A percentile compares a stretch with the other conserved stretches of the same genome.
These are phyloP conservation scores for Haberlea rhodopensis DNA, from an alignment of 257 asterid species.

Conservation along the genomic window DNA sequence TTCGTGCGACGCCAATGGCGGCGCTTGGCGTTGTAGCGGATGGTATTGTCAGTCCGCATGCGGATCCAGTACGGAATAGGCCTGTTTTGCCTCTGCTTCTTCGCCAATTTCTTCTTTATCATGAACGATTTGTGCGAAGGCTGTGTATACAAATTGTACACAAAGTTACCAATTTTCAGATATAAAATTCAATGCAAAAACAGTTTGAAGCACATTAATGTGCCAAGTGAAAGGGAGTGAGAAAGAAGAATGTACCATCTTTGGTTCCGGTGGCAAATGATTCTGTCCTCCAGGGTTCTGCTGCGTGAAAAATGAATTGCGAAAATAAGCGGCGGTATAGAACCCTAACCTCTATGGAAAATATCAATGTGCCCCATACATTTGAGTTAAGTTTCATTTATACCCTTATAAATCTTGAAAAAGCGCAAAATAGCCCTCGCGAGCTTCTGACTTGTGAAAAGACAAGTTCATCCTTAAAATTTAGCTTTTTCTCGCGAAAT, in stretches of 20 bases:
- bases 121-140: constrained; percentile 83
- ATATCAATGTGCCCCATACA: neutral
- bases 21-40: constrained; percentile 91
- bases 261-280: constrained; percentile 21
- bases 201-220: neutral
- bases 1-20: constrained; percentile 98
- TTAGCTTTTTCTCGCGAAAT: no score
- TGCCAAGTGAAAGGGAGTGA: neutral
- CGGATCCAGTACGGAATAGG: constrained; percentile 89
- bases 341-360: neutral
- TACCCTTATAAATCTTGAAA: no score
- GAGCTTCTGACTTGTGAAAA: no score
- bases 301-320: no score
- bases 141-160: constrained; percentile 33
- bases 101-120: constrained; percentile 86
- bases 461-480: no score
- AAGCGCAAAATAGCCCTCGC: no score
- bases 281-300: constrained; percentile 24
- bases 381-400: no score
- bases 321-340: neutral
- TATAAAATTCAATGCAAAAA: neutral
- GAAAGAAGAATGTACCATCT: constrained; percentile 30
- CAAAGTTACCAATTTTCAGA: neutral
- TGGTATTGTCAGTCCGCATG: constrained; percentile 79
- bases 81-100: constrained; percentile 91